A percentile compares a stretch with the other conserved stretches of the same genome.
These are phyloP conservation scores for Cryphonectria radicalis DNA, from an alignment of 2,329 filamentous ascomycete species.

Conservation along the genomic window DNA sequence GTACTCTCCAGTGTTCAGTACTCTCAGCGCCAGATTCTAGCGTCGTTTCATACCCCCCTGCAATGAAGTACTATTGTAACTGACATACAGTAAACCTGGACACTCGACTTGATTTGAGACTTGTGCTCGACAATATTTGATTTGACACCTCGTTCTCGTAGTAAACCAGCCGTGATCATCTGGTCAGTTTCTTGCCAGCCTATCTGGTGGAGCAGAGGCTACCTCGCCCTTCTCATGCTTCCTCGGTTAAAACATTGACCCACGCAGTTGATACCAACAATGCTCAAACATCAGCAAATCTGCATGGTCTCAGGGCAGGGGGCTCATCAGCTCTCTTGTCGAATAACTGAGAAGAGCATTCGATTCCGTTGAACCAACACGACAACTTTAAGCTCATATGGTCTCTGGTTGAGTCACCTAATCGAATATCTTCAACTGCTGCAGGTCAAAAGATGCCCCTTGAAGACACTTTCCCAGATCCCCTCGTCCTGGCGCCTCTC, in stretches of 20 bases:
- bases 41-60: background rate
- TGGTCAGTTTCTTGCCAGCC: background rate
- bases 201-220: background rate
- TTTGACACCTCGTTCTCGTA: background rate
- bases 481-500: conserved; percentile 32
- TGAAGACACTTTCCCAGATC: conserved; percentile 11
- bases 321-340: background rate
- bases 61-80: background rate
- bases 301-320: background rate
- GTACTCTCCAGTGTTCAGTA: background rate
- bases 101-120: background rate
- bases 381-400: background rate
- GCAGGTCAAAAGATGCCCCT: conserved; percentile 15
- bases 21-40: background rate
- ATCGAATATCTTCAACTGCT: background rate
- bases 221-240: background rate
- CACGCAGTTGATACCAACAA: background rate
- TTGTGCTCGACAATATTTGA: background rate
- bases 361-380: background rate
- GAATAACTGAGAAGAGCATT: background rate
- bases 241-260: background rate
- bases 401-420: too few species aligned
- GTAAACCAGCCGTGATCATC: background rate
- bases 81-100: background rate
- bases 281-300: background rate